Evolutionary conservation across 495 filamentous ascomycete genomes (phyloP), one percentile per base, ranked within the genome.

Genomic region (Gamarada debralockiae): DNA sequence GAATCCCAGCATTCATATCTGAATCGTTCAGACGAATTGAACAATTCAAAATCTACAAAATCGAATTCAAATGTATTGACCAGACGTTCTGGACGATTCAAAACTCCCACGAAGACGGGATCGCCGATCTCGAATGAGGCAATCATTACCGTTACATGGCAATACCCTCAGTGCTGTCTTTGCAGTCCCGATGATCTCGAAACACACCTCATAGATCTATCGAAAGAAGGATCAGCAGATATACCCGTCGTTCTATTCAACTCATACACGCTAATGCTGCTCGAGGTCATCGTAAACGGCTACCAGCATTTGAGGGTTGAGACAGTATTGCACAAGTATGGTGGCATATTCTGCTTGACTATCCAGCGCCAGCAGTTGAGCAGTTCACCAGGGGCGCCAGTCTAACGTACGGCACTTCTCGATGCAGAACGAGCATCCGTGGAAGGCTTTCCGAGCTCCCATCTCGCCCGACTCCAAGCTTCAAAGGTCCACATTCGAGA

Each of bases 161-260:
- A 7, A 14, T 40, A 6, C 17, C n/a, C n/a, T n/a, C n/a, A n/a
- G n/a, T n/a, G n/a, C 13, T 39, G 3, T n/a, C 5, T 39, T 15
- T 39, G 5, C 14, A 5, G 36, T 13, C 17, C 8, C 13, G 13
- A 40, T 6, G 36, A n/a, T 33, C 36, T 40, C 27, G 29, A 20
- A 4, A 42, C 3, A 51, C 9, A 14, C 44, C 44, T 40, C 15
- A 36, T 14, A 41, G 44, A 55, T 56, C 29, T 42, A 14, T 24
- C 22, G 44, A 23, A 45, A 41, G 37, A 24, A 31, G 24, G 51
- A 53, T 56, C 45, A 50, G 53, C 39, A 37, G 42, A 43, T 38
- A 24, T 18, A 15, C 36, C 13, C 21, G 2, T 22, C 3, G 41
- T 21, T 8, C 2, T 44, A 18, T 46, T 10, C 29, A 15, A 49